phyloP scores from a whole-genome alignment of 2,329 filamentous ascomycete species.

The Diaporthe ampelina region DNA sequence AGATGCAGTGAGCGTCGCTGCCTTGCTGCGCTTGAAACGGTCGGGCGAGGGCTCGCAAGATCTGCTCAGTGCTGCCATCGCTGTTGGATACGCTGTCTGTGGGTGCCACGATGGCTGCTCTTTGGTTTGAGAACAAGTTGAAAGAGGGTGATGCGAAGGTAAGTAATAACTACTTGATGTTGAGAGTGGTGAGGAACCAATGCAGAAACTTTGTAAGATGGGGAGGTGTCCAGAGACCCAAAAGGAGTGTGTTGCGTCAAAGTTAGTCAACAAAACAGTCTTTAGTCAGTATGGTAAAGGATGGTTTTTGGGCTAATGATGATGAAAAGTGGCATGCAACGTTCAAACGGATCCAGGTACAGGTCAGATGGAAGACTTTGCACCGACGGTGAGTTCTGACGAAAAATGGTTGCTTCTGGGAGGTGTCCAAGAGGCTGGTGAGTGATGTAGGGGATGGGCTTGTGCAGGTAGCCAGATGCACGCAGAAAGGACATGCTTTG shows the following conservation, averaged over 20 bases:
- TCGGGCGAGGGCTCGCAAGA: conserved; percentile 33
- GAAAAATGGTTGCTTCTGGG: background rate
- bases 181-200: background rate
- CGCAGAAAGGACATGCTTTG: background rate
- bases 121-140: background rate
- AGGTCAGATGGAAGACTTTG: background rate
- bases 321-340: background rate
- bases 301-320: conserved; percentile 19
- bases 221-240: background rate
- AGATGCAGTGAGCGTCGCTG: conserved; percentile 17
- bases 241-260: conserved; percentile 3
- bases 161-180: background rate
- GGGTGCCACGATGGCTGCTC: background rate
- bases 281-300: conserved; percentile 17
- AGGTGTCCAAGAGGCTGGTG: too few relatives aligned
- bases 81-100: background rate
- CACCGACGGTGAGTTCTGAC: background rate
- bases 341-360: background rate
- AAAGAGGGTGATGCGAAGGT: background rate
- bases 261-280: background rate
- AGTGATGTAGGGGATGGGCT: background rate
- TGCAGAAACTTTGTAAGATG: background rate
- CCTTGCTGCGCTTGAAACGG: conserved; percentile 34
- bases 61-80: conserved; percentile 35
- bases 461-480: background rate